A percentile compares a stretch with the other conserved stretches of the same genome.
Conservation (phyloP, 2,329 filamentous ascomycete genomes). For the Cladophialophora chaetospira region DNA sequence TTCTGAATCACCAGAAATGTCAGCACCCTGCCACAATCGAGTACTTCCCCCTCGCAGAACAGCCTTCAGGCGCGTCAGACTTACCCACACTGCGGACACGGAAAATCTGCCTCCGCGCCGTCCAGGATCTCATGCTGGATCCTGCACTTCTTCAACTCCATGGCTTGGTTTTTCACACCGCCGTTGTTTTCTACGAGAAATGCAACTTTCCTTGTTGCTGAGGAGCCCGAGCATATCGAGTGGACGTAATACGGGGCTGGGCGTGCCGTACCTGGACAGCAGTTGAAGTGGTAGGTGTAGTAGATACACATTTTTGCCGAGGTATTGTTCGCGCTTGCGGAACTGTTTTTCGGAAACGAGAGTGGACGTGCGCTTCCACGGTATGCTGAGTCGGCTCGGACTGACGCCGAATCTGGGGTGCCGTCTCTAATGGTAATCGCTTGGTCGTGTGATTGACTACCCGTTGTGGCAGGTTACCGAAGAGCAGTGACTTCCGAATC, state of each 20-base stretch:
- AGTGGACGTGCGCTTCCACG: background rate
- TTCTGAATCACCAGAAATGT: conserved; percentile 12
- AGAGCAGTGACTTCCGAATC: background rate
- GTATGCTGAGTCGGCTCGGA: background rate
- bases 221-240: conserved; percentile 28
- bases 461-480: background rate
- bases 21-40: background rate
- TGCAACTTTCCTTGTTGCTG: conserved; percentile 11
- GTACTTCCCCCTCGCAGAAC: too few relatives aligned
- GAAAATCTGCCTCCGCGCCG: conserved; percentile 31
- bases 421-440: background rate
- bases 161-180: background rate
- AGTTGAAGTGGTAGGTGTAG: conserved; percentile 34
- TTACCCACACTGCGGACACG: conserved; percentile 33
- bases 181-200: background rate
- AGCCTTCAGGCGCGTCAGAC: too few relatives aligned
- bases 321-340: too few relatives aligned
- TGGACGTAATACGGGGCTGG: conserved; percentile 34
- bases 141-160: conserved; percentile 25
- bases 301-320: conserved; percentile 32
- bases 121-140: conserved; percentile 32
- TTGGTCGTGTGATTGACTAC: background rate
- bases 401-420: background rate
- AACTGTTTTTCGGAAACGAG: too few relatives aligned
- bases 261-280: conserved; percentile 32